phyloP scores from a whole-genome alignment of 139 green algal species.

The Zygnema circumcarinatum region DNA sequence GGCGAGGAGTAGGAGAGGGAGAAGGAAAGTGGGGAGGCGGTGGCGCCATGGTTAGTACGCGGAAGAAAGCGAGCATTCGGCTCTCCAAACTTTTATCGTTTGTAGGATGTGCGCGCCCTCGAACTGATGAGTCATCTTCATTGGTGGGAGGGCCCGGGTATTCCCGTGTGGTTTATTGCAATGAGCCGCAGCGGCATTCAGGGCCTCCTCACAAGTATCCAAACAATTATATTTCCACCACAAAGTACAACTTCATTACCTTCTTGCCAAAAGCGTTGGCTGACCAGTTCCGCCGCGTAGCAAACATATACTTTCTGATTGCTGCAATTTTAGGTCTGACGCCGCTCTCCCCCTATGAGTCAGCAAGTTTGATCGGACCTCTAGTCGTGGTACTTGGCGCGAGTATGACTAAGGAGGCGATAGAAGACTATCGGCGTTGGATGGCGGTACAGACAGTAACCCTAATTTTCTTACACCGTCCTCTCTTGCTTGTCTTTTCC shows the following conservation, averaged over 20 bases:
- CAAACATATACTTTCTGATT: slow-evolving; percentile 86
- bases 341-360: slow-evolving; percentile 38
- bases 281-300: slow-evolving; percentile 79
- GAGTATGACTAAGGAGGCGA: slow-evolving; percentile 83
- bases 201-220: slow-evolving; percentile 7
- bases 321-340: slow-evolving; percentile 47
- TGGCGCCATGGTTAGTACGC: not conserved
- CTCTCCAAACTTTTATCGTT: slow-evolving; percentile 11
- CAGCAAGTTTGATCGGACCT: slow-evolving; percentile 27
- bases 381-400: slow-evolving; percentile 63
- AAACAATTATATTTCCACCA: slow-evolving; percentile 73
- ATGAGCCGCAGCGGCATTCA: slow-evolving; percentile 35
- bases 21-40: too few species aligned
- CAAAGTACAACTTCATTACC: slow-evolving; percentile 81
- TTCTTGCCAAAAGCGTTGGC: slow-evolving; percentile 82
- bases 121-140: not conserved
- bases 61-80: slow-evolving; percentile 4
- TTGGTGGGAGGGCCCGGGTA: not conserved
- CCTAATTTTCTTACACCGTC: too few species aligned
- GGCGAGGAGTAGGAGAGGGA: too few species aligned
- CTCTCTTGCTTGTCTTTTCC: too few species aligned
- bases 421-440: slow-evolving; percentile 68
- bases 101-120: not conserved
- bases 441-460: not conserved
- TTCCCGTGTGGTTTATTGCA: slow-evolving; percentile 37